phyloP scores from a whole-genome alignment of 257 asterid genomes.

The Gardenia jasminoides region DNA sequence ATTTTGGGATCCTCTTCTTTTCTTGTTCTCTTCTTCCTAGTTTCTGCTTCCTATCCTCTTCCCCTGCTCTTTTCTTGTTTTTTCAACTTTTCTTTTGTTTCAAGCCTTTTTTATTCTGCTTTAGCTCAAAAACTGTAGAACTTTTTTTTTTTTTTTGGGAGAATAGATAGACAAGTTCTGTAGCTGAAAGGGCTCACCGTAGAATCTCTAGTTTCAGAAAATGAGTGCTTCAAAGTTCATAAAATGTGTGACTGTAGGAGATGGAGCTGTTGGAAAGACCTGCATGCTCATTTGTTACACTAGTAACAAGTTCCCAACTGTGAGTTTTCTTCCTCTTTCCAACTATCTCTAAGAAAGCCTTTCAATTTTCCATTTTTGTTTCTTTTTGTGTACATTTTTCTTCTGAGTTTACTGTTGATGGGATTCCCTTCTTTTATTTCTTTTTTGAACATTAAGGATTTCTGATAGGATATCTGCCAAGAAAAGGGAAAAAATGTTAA shows the following conservation, averaged over 20 bases:
- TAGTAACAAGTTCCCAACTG: conserved; percentile 94
- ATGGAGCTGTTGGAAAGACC: conserved; percentile 97
- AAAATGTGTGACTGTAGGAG: conserved; percentile 95
- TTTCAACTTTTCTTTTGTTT: conserved; percentile 19
- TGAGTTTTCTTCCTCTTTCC: conserved; percentile 29
- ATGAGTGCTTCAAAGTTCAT: conserved; percentile 99
- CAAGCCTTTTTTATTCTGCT: conserved; percentile 12
- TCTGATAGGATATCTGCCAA: not conserved
- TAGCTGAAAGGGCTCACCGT: conserved; percentile 9
- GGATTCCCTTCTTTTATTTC: not conserved
- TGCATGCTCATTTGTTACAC: conserved; percentile 98
- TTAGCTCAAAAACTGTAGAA: conserved; percentile 15
- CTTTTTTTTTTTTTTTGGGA: not conserved
- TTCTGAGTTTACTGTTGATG: not conserved
- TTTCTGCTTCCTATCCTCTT: not conserved
- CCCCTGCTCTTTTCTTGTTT: conserved; percentile 6
- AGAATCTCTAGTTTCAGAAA: conserved; percentile 15
- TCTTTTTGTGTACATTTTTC: not conserved
- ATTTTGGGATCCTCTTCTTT: conserved; percentile 23
- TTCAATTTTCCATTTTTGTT: not conserved
- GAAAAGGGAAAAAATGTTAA: not conserved
- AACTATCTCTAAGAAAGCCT: not conserved
- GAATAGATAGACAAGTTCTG: not conserved
- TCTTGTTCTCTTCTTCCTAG: not conserved
- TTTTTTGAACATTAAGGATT: not conserved